Percentiles rank a stretch among this genome's conserved stretches.
These are phyloP conservation scores for Corinectria fuckeliana DNA, from an alignment of 2,329 filamentous ascomycete genomes.

Conservation along the genomic window DNA sequence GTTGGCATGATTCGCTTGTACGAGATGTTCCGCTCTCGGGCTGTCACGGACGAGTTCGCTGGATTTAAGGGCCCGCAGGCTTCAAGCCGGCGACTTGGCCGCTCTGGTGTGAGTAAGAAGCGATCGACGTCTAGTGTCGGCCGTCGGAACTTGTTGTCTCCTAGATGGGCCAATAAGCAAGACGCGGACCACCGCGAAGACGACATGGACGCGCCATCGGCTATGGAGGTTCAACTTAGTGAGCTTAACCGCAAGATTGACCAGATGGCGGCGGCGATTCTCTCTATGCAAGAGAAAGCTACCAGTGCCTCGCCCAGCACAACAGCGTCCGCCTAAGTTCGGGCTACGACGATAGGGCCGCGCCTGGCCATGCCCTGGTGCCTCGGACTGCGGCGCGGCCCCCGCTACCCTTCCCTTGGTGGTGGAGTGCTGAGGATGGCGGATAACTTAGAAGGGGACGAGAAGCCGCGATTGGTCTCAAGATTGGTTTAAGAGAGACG, in stretches of 20 bases:
- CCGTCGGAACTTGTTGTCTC: slow-evolving; percentile 26
- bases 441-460: not conserved
- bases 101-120: slow-evolving; percentile 23
- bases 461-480: not conserved
- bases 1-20: slow-evolving; percentile 74
- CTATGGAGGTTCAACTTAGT: slow-evolving; percentile 58
- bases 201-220: slow-evolving; percentile 47
- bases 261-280: slow-evolving; percentile 59
- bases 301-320: slow-evolving; percentile 20
- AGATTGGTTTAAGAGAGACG: not conserved
- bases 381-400: slow-evolving; percentile 1
- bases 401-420: not conserved
- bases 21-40: slow-evolving; percentile 57
- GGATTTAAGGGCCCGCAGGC: slow-evolving; percentile 56
- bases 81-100: slow-evolving; percentile 30
- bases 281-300: slow-evolving; percentile 54
- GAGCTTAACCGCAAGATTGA: slow-evolving; percentile 66
- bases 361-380: not conserved
- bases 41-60: slow-evolving; percentile 51
- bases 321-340: slow-evolving; percentile 11
- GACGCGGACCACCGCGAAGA: slow-evolving; percentile 40
- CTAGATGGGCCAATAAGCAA: slow-evolving; percentile 23
- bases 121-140: slow-evolving; percentile 27
- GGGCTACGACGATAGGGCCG: not conserved
- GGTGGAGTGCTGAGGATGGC: not conserved